phyloP scores from a whole-genome alignment of 1,284 basidiomycete species.

The Cutaneotrichosporon dermatis region DNA sequence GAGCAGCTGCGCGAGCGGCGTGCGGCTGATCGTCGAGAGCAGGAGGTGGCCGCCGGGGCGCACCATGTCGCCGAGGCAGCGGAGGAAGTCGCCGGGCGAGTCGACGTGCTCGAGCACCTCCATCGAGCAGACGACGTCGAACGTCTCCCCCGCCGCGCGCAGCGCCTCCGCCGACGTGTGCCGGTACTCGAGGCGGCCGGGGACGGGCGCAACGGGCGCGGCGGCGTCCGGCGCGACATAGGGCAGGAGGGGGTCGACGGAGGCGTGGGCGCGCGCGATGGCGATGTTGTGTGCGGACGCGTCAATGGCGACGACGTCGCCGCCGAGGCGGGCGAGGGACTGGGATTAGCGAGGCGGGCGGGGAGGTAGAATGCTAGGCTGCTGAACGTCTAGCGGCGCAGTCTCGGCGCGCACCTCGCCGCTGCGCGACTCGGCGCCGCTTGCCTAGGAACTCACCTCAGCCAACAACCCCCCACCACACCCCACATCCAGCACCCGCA shows the following conservation, averaged over 20 bases:
- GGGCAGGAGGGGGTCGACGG: conserved; percentile 63
- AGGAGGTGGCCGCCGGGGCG: conserved; percentile 94
- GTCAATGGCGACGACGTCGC: conserved; percentile 80
- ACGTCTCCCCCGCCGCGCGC: conserved; percentile 57
- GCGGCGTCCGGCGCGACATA: conserved; percentile 88
- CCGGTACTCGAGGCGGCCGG: conserved; percentile 59
- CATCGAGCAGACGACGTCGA: conserved; percentile 94
- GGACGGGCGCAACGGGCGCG: conserved; percentile 21
- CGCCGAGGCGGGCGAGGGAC: conserved; percentile 84
- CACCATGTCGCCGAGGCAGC: conserved; percentile 72
- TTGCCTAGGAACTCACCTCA: conserved; percentile 59
- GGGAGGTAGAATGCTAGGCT: too few species aligned
- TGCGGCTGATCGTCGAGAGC: conserved; percentile 91
- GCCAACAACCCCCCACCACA: conserved; percentile 93
- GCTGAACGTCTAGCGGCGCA: too few species aligned
- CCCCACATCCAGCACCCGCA: conserved; percentile 77
- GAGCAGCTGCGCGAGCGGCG: conserved; percentile 79
- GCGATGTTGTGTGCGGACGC: conserved; percentile 81
- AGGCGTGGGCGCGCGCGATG: conserved; percentile 79
- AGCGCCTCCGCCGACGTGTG: conserved; percentile 73
- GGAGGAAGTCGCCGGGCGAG: conserved; percentile 77
- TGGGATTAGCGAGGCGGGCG: conserved; percentile 39
- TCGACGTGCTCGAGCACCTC: conserved; percentile 99
- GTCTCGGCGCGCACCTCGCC: background rate
- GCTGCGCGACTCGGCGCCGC: too few species aligned